Conservation (phyloP, 176 grass and related monocot species). For the Carex scoparia region DNA sequence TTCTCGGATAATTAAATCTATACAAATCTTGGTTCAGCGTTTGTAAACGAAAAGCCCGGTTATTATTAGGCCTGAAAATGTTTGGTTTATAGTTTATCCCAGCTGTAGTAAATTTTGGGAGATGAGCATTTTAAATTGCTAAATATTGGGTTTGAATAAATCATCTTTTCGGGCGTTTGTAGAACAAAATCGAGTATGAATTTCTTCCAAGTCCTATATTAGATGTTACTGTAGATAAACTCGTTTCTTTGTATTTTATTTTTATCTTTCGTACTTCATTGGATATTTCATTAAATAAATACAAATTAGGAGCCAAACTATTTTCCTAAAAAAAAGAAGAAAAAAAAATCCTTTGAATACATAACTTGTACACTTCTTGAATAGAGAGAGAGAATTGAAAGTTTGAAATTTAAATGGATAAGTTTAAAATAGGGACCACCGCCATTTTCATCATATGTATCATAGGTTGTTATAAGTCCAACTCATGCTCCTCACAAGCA, state of each 20-base stretch:
- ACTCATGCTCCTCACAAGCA: not conserved
- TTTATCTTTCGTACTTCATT: no score
- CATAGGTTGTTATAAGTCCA: constrained; percentile 1
- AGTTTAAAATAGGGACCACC: constrained; percentile 9
- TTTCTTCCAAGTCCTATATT: no score
- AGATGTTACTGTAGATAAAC: no score
- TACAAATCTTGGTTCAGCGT: not conserved
- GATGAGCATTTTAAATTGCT: not conserved
- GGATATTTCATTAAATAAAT: no score
- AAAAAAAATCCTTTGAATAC: not conserved
- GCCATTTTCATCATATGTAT: not conserved
- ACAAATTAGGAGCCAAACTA: no score
- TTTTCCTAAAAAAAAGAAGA: no score
- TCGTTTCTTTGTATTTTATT: no score
- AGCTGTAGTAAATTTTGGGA: not conserved
- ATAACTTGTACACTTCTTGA: not conserved
- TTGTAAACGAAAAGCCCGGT: not conserved
- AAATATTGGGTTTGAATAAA: not conserved
- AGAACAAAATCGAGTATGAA: no score
- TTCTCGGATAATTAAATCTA: not conserved
- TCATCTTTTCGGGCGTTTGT: no score
- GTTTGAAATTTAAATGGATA: not conserved
- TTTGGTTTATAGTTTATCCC: not conserved
- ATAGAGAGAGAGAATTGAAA: not conserved
- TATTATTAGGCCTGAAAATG: not conserved